Evolutionary conservation across 768 basidiomycete species (phyloP).

Genomic region (Paxillus involutus): DNA sequence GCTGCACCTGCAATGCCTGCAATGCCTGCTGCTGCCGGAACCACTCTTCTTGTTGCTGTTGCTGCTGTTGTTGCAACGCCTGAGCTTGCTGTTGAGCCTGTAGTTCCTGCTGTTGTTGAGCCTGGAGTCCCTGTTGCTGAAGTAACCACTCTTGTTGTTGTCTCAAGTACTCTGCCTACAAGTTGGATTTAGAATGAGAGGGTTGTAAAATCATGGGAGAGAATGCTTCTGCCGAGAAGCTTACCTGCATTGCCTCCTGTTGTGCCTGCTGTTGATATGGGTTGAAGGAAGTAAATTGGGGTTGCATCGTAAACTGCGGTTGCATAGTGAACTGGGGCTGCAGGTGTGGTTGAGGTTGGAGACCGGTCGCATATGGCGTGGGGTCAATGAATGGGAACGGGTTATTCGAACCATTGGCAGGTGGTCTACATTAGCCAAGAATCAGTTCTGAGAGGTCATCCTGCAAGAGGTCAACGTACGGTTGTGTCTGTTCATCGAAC

Average conservation of each 20-base stretch:
- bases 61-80: conserved; percentile 38
- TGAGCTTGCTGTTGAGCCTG: conserved; percentile 46
- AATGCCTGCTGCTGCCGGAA: conserved; percentile 61
- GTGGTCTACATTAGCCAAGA: conserved; percentile 24
- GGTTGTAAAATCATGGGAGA: not conserved
- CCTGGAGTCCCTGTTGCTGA: conserved; percentile 57
- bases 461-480: conserved; percentile 47
- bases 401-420: conserved; percentile 39
- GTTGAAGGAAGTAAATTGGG: conserved; percentile 92
- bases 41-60: conserved; percentile 54
- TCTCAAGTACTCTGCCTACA: conserved; percentile 42
- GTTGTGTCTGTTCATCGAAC: conserved; percentile 84
- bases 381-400: conserved; percentile 65
- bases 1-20: conserved; percentile 41
- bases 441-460: conserved; percentile 5
- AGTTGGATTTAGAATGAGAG: too few relatives aligned
- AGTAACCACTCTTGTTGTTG: conserved; percentile 70
- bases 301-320: conserved; percentile 72
- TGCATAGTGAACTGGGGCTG: conserved; percentile 81
- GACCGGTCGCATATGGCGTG: conserved; percentile 54
- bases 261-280: conserved; percentile 92
- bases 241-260: conserved; percentile 78
- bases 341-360: conserved; percentile 44
- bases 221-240: not conserved
- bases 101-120: conserved; percentile 56